phyloP scores from a whole-genome alignment of 176 grass and related monocot species.

The Aegilops umbellulata region DNA sequence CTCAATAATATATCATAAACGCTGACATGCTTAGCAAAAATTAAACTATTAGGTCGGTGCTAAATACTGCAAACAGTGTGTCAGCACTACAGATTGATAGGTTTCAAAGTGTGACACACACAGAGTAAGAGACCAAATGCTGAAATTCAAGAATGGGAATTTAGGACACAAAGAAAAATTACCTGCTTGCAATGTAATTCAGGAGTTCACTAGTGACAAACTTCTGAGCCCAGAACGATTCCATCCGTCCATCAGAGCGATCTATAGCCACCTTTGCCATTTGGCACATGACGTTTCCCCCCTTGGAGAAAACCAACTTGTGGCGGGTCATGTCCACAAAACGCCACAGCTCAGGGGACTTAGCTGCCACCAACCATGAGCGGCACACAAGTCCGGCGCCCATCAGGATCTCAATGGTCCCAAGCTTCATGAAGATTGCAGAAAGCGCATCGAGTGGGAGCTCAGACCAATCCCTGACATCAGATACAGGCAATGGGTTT shows the following conservation, averaged over 20 bases:
- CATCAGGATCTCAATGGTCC: constrained; percentile 30
- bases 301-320: constrained; percentile 29
- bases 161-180: background rate
- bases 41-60: background rate
- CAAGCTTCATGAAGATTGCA: constrained; percentile 19
- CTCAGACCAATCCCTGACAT: constrained; percentile 15
- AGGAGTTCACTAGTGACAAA: constrained; percentile 22
- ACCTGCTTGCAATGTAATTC: constrained; percentile 30
- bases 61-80: background rate
- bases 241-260: constrained; percentile 18
- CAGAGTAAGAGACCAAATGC: background rate
- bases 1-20: background rate
- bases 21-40: background rate
- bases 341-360: constrained; percentile 23
- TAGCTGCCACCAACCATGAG: constrained; percentile 25
- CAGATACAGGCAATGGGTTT: background rate
- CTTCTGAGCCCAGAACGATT: constrained; percentile 34
- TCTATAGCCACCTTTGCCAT: constrained; percentile 31
- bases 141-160: background rate
- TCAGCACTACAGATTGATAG: background rate
- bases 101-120: background rate
- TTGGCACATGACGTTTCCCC: background rate
- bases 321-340: constrained; percentile 15
- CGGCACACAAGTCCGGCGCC: constrained; percentile 25
- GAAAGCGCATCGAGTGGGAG: background rate